These are phyloP conservation scores for Cyberlindnera meyerae DNA, from an alignment of 805 yeast species.

Conservation along the genomic window DNA sequence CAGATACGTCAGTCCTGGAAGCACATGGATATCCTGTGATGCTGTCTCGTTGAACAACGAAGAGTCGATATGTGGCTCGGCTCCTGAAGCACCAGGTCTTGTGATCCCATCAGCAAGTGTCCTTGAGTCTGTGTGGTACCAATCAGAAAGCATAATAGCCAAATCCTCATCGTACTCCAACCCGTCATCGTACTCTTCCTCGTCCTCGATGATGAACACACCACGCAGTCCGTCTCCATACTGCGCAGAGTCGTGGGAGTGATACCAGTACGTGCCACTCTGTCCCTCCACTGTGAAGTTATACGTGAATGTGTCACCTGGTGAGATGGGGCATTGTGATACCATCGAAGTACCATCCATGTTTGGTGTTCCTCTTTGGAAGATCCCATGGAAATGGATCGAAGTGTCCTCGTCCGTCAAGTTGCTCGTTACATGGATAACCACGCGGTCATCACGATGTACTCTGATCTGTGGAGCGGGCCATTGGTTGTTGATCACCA, in stretches of 20 bases:
- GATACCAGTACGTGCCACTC: constrained; percentile 53
- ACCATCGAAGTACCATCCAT: constrained; percentile 93
- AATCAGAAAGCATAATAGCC: constrained; percentile 39
- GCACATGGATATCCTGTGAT: constrained; percentile 39
- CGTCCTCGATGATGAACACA: constrained; percentile 33
- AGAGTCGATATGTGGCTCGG: constrained; percentile 46
- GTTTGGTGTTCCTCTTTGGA: constrained; percentile 59
- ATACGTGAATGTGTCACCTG: constrained; percentile 38
- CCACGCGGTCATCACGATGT: constrained; percentile 37
- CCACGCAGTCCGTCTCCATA: constrained; percentile 47
- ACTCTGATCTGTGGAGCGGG: constrained; percentile 48
- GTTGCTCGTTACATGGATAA: constrained; percentile 35
- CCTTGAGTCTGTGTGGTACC: constrained; percentile 42
- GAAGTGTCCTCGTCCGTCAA: constrained; percentile 41
- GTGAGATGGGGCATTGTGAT: constrained; percentile 52
- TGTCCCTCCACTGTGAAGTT: constrained; percentile 36
- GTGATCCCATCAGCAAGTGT: constrained; percentile 34
- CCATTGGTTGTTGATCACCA: constrained; percentile 52
- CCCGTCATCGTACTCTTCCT: constrained; percentile 21
- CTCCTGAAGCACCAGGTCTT: constrained; percentile 37
- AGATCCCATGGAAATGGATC: constrained; percentile 74
- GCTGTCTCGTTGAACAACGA: constrained; percentile 43
- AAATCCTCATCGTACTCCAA: constrained; percentile 42
- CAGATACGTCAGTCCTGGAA: constrained; percentile 41
- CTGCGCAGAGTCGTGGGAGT: constrained; percentile 45